Percentiles rank a stretch among this genome's conserved stretches.
These are phyloP conservation scores for Arthrinium phaeospermum DNA, from an alignment of 2,329 filamentous ascomycete genomes.

Conservation along the genomic window DNA sequence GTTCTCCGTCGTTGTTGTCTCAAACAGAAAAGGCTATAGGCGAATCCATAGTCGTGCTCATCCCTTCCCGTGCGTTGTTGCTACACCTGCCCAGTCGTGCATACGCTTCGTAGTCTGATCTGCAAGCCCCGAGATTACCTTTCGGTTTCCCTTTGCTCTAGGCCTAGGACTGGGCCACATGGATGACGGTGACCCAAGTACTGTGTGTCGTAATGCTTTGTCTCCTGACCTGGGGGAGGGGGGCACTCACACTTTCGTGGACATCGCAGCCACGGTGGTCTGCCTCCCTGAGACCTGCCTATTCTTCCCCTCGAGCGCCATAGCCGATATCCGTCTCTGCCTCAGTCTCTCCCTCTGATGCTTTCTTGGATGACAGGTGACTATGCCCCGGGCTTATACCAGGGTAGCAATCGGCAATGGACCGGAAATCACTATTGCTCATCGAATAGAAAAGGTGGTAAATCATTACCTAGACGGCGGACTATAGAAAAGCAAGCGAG, in stretches of 20 bases:
- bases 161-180: background rate
- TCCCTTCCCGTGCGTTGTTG: constrained; percentile 8
- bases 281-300: background rate
- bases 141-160: background rate
- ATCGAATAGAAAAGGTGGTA: background rate
- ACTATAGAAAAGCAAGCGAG: background rate
- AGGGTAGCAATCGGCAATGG: background rate
- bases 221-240: background rate
- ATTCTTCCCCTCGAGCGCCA: background rate
- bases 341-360: background rate
- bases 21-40: constrained; percentile 1
- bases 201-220: background rate
- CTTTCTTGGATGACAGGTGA: background rate
- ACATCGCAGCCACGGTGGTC: background rate
- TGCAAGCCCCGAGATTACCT: background rate
- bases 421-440: background rate
- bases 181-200: background rate
- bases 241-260: background rate
- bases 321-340: background rate
- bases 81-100: constrained; percentile 4
- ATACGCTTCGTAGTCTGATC: constrained; percentile 9
- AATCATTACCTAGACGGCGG: constrained; percentile 1
- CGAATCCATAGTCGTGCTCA: background rate
- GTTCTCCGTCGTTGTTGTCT: background rate
- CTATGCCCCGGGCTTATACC: background rate